Conservation (phyloP, 192 early-diverging fungal species). For the Oehlia diaphana region DNA sequence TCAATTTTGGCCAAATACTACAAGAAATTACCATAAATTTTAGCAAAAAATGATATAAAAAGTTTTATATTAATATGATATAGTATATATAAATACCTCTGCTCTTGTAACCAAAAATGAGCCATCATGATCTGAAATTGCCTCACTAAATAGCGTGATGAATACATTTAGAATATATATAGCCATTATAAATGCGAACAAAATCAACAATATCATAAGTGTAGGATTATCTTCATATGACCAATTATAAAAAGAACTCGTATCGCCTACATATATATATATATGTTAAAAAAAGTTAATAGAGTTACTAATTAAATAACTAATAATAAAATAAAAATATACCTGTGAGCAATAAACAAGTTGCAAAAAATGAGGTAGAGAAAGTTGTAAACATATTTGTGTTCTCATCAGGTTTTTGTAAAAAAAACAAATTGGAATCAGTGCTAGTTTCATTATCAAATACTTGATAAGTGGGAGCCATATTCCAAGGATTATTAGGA, state of each 20-base stretch:
- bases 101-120: no score
- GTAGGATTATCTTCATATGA: not conserved
- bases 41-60: no score
- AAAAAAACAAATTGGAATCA: no score
- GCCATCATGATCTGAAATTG: not conserved
- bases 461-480: not conserved
- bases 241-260: not conserved
- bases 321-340: not conserved
- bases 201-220: not conserved
- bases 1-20: constrained; percentile 1
- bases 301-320: no score
- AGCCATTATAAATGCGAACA: not conserved
- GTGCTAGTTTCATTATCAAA: no score
- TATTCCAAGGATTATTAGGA: not conserved
- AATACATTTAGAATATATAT: constrained; percentile 9
- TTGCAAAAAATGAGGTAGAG: not conserved
- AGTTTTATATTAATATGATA: no score
- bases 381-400: not conserved
- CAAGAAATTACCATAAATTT: no score
- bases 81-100: no score
- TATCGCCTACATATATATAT: not conserved
- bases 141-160: not conserved
- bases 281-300: no score
- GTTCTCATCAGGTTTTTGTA: not conserved
- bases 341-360: not conserved